Evolutionary conservation across 176 grass and related monocot species (phyloP).

Genomic region (Triticum timopheevii): DNA sequence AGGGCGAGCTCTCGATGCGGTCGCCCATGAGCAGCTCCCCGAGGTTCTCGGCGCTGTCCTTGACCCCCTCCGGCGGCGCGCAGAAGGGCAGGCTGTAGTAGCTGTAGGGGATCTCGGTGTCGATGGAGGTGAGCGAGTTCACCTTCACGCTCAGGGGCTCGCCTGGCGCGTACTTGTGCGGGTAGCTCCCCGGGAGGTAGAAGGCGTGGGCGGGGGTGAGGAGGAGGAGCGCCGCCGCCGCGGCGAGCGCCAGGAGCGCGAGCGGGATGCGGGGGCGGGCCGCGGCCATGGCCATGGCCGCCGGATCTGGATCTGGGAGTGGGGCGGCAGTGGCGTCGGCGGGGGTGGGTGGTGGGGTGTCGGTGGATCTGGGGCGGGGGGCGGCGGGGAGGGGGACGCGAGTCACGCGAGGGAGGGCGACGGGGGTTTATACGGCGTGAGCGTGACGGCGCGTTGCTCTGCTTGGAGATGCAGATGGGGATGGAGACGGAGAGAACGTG

Average conservation of each 20-base stretch:
- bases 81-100: constrained; percentile 87
- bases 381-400: background rate
- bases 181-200: constrained; percentile 83
- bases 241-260: background rate
- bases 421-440: constrained; percentile 18
- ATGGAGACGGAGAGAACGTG: background rate
- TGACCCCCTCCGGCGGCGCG: constrained; percentile 51
- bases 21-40: constrained; percentile 85
- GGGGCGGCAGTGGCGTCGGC: background rate
- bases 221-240: background rate
- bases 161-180: constrained; percentile 58
- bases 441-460: background rate
- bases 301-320: constrained; percentile 41
- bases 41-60: constrained; percentile 86
- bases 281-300: constrained; percentile 19
- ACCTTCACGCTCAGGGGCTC: constrained; percentile 61
- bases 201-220: constrained; percentile 29
- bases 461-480: background rate
- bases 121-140: constrained; percentile 86
- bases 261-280: background rate
- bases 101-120: constrained; percentile 75
- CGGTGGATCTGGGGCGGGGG: constrained; percentile 9
- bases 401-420: background rate
- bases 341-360: background rate
- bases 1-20: constrained; percentile 82